Evolutionary conservation across 2,329 filamentous ascomycete species (phyloP).

Genomic region (Metarhizium anisopliae): DNA sequence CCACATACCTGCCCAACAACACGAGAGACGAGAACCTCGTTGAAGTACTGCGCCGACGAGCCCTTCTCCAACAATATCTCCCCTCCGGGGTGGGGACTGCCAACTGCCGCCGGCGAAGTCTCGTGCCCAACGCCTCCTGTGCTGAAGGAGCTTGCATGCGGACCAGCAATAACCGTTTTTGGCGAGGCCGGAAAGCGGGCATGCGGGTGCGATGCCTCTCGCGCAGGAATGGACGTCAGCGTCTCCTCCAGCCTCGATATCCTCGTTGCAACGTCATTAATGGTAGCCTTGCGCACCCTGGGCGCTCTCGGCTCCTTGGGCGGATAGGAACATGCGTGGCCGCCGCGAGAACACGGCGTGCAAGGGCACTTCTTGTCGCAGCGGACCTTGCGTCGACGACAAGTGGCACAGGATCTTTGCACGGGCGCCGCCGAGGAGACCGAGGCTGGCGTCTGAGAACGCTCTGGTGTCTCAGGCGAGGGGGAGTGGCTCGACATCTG

Average conservation of each 20-base stretch:
- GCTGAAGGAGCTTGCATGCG: neutral
- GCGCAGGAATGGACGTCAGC: neutral
- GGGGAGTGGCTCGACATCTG: neutral
- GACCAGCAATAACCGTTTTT: neutral
- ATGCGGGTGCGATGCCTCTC: neutral
- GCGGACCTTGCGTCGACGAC: slow-evolving; percentile 52
- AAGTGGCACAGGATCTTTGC: slow-evolving; percentile 29
- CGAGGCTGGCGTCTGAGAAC: neutral
- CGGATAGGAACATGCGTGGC: slow-evolving; percentile 21
- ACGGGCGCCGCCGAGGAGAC: neutral
- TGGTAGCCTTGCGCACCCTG: slow-evolving; percentile 19
- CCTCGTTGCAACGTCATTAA: slow-evolving; percentile 24
- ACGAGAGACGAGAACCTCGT: slow-evolving; percentile 25
- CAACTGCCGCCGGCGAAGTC: neutral
- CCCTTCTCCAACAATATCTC: slow-evolving; percentile 23
- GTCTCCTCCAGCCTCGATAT: slow-evolving; percentile 26
- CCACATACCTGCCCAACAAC: slow-evolving; percentile 23
- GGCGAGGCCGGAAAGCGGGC: neutral
- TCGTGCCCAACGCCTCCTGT: neutral
- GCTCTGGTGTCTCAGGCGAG: neutral
- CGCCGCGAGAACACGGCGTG: slow-evolving; percentile 52
- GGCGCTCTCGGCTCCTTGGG: slow-evolving; percentile 15
- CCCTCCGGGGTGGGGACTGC: slow-evolving; percentile 3
- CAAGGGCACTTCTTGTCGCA: slow-evolving; percentile 66
- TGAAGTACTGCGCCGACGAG: slow-evolving; percentile 25